Evolutionary conservation across 495 filamentous ascomycete genomes (phyloP).

Genomic region (Daldinia decipiens): DNA sequence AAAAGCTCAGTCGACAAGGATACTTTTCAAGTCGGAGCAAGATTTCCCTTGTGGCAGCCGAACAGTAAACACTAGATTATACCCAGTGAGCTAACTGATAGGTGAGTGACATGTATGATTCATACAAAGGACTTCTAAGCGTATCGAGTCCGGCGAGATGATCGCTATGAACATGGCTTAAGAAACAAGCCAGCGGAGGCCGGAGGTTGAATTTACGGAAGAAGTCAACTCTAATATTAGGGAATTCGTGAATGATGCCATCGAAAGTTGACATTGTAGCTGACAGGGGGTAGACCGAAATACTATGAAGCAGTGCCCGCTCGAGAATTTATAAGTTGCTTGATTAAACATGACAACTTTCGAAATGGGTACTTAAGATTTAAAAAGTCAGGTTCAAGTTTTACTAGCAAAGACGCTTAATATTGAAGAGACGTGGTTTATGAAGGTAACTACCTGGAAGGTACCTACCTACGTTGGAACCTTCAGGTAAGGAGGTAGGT

Average conservation of each 20-base stretch:
- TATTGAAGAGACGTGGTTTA: neutral
- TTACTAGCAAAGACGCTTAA: no score
- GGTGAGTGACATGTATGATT: conserved; percentile 21
- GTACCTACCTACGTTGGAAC: no score
- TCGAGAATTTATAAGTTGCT: neutral
- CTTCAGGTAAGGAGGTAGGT: no score
- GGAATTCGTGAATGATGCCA: conserved; percentile 76
- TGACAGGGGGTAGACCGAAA: neutral
- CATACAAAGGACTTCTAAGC: conserved; percentile 74
- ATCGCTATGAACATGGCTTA: conserved; percentile 94
- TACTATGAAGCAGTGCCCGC: neutral
- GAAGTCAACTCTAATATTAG: conserved; percentile 85
- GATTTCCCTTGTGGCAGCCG: conserved; percentile 81
- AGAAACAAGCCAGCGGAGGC: conserved; percentile 84
- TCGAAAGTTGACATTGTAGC: conserved; percentile 80
- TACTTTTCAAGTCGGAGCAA: conserved; percentile 79
- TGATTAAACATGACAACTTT: neutral
- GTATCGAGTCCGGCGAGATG: conserved; percentile 87
- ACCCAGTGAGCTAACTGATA: conserved; percentile 14
- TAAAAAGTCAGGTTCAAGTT: neutral
- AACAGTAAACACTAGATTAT: conserved; percentile 79
- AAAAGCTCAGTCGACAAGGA: conserved; percentile 81
- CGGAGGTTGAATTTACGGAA: conserved; percentile 68
- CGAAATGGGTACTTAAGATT: neutral
- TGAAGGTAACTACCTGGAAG: neutral